Evolutionary conservation across 768 basidiomycete genomes (phyloP).

Genomic region (Filobasidium floriforme): DNA sequence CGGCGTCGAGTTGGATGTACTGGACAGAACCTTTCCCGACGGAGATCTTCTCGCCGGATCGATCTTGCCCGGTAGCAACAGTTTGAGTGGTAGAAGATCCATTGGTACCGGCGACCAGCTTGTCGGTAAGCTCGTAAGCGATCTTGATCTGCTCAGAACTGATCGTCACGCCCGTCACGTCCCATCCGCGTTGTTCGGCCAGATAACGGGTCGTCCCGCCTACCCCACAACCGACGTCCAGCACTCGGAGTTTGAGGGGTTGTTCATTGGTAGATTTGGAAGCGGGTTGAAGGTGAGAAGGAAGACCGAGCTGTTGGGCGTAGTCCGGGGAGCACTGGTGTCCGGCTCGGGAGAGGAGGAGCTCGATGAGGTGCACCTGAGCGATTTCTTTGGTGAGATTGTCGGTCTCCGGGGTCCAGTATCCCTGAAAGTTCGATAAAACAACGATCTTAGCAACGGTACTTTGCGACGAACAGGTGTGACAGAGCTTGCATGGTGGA

Average conservation of each 20-base stretch:
- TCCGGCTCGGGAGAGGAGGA: constrained; percentile 21
- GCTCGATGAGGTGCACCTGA: constrained; percentile 23
- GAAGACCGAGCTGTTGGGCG: background rate
- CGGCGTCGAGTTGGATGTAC: constrained; percentile 25
- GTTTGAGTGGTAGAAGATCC: background rate
- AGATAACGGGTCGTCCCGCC: constrained; percentile 26
- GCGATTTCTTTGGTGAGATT: constrained; percentile 24
- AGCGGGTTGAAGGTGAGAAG: background rate
- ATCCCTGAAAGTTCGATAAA: constrained; percentile 1
- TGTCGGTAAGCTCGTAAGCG: constrained; percentile 22
- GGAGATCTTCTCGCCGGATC: background rate
- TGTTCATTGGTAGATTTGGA: background rate
- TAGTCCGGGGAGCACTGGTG: constrained; percentile 1
- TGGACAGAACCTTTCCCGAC: constrained; percentile 20
- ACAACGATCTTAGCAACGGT: too few relatives aligned
- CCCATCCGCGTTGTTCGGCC: constrained; percentile 21
- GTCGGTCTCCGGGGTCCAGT: constrained; percentile 19
- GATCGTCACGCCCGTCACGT: constrained; percentile 23
- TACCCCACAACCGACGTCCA: constrained; percentile 26
- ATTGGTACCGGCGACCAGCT: background rate
- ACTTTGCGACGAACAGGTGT: too few relatives aligned
- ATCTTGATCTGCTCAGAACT: constrained; percentile 24
- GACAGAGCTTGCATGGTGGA: constrained; percentile 11
- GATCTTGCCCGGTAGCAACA: too few relatives aligned
- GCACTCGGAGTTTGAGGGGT: constrained; percentile 7